Base-by-base conservation (phyloP, 768 basidiomycete genomes). In the Tulasnella sp. region DNA sequence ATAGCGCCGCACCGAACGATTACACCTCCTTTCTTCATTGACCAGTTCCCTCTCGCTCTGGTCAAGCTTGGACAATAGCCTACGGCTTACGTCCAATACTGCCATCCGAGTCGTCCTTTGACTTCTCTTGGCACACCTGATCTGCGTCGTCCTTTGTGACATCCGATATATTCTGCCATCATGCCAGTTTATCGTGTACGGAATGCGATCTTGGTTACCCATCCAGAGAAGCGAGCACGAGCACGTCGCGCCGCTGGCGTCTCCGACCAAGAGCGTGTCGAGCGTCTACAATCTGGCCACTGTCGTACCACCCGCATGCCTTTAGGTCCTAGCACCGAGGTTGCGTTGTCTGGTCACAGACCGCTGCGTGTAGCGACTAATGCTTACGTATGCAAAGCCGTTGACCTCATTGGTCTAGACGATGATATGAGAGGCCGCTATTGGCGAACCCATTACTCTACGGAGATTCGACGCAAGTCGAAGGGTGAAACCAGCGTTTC, bases 151-250 rank as follows among this genome's bases (percentile, higher is more conserved):
- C 62, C 31, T 36, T 27, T 34, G 62, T 68, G 62, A 68, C 62
- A 68, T 68, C 62, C 62, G 31, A 68, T 68, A 68, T 34, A 14
- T 68, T 36, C 34, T 27, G 62, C 14, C 6, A 68, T 0, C 24
- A 68, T 68, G 62, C 62, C 62, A 68, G 62, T 68, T 68, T 68
- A 68, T 34, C 62, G 62, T 68, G 62, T 68, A 68, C 62, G 62
- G 62, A 68, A 68, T 68, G 62, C 62, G 62, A 68, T 68, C 62
- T 68, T 68, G 34, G 62, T 68, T 68, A 68, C 62, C 62, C 62
- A 68, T 19, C 62, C 62, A 68, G 62, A 68, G 10, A 68, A 68
- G 62, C 62, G 62, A 16, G 62, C 62, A 27, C 62, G 62, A 24
- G 24, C 9, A 16, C 62, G 62, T 36, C 21, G 62, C 62, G 34